Conservation (phyloP, 108 stramenopile species). For the Pseudonitzschia multiseries region DNA sequence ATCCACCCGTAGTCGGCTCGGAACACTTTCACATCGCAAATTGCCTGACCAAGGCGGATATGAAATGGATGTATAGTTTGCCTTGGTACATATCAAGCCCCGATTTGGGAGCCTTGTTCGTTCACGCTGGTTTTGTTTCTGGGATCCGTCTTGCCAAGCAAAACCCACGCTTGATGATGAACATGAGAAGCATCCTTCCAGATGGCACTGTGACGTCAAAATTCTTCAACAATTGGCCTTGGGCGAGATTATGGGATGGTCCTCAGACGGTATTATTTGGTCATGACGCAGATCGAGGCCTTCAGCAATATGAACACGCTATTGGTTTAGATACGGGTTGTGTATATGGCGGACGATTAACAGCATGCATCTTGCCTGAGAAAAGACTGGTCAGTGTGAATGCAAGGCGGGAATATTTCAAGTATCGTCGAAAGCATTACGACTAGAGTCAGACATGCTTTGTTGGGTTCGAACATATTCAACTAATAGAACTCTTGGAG, state of each 20-base stretch:
- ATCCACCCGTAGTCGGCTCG: slow-evolving; percentile 77
- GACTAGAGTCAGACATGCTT: slow-evolving; percentile 38
- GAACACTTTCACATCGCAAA: slow-evolving; percentile 91
- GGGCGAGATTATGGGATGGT: slow-evolving; percentile 92
- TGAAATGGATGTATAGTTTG: slow-evolving; percentile 86
- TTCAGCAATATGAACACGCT: slow-evolving; percentile 91
- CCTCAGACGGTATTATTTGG: slow-evolving; percentile 93
- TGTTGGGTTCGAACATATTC: neutral
- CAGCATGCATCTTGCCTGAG: slow-evolving; percentile 93
- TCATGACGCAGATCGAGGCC: slow-evolving; percentile 92
- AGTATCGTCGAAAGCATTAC: slow-evolving; percentile 86
- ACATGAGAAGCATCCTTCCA: slow-evolving; percentile 64
- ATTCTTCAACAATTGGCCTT: slow-evolving; percentile 91
- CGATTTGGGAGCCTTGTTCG: slow-evolving; percentile 85
- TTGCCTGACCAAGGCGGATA: slow-evolving; percentile 70
- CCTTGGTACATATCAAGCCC: slow-evolving; percentile 91
- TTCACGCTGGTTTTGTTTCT: slow-evolving; percentile 92
- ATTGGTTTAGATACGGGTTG: slow-evolving; percentile 94
- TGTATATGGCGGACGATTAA: slow-evolving; percentile 92
- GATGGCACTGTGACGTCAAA: slow-evolving; percentile 92
- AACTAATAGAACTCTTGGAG: no score
- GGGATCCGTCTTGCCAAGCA: slow-evolving; percentile 73
- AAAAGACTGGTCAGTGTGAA: slow-evolving; percentile 80
- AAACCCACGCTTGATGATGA: slow-evolving; percentile 60
- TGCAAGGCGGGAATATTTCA: slow-evolving; percentile 80